Evolutionary conservation across 2,329 filamentous ascomycete genomes (phyloP), one percentile per base, ranked within the genome.

Genomic region (Ophiostoma perfectum): DNA sequence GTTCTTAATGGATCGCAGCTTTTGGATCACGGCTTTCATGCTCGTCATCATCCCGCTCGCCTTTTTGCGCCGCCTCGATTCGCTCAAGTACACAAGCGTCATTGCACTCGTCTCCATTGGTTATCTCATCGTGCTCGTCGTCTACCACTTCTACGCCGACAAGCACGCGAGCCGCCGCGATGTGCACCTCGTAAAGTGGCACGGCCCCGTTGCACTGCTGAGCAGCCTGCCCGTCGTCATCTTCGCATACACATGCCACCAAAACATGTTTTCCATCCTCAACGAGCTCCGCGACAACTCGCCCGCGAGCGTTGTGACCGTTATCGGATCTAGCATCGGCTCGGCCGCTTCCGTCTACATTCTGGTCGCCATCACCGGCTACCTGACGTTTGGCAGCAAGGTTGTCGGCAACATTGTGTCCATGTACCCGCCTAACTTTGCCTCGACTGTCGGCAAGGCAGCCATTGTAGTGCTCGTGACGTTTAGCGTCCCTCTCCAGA

Each of bases 241-340:
- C 2, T 99, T 99, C 82, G 95, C 94, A n/a, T 99, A 98, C 77
- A 99, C 95, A 1, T 99, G 95, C 77, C 95, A 99, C 78, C 95
- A 99, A 76, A 99, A 99, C 91, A 99, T 99, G 95, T 99, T 99
- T 77, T 97, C 94, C 11, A 96, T 99, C 72, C 81, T 99, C 62
- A 99, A 99, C 75, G 95, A 99, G 79, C 92, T 99, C 73, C 84
- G 87, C 69, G 89, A 97, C 76, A 92, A 93, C 78, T 91, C 91
- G 3, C 92, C 92, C 27, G 79, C 77, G 18, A 90, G 90, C 71
- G 90, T 94, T 7, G 89, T 92, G 0, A 85, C 86, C 16, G 93
- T 99, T 8, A 88, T 98, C 12, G 82, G 84, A 36, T 85, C 90
- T 4, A 96, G 93, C 74, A 97, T 97, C 73, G 95, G 95, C 27